These are phyloP conservation scores for Phyllosticta citrichinensis DNA, from an alignment of 2,329 filamentous ascomycete species.

Conservation along the genomic window DNA sequence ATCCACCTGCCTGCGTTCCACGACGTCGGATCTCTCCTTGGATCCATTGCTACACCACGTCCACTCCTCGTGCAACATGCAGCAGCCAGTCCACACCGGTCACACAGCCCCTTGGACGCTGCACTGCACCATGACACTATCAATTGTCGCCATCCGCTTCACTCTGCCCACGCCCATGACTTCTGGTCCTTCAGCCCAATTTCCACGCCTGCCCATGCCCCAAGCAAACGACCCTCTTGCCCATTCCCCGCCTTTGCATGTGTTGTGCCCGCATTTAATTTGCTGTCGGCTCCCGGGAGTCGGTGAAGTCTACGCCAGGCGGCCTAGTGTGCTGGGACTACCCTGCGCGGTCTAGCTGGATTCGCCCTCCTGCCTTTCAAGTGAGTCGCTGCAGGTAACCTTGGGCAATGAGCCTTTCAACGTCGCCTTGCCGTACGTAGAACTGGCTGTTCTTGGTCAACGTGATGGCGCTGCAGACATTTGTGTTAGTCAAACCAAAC, in stretches of 20 bases:
- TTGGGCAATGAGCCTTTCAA: constrained; percentile 86
- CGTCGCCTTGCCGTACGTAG: constrained; percentile 90
- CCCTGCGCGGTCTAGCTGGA: neutral
- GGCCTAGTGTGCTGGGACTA: neutral
- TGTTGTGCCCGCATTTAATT: neutral
- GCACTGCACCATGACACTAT: neutral
- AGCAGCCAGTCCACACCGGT: neutral
- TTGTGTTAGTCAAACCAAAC: neutral
- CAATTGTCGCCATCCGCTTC: neutral
- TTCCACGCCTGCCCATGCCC: neutral
- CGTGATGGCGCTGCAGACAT: constrained; percentile 65
- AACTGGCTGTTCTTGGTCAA: constrained; percentile 98
- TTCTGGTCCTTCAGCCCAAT: neutral
- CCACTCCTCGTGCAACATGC: neutral
- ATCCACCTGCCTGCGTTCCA: neutral
- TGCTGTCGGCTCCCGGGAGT: neutral
- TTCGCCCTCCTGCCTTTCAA: neutral
- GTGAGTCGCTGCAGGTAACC: constrained; percentile 81
- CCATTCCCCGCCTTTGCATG: neutral
- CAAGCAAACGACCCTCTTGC: neutral
- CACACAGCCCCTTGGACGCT: neutral
- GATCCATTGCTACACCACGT: neutral
- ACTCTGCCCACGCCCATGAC: neutral
- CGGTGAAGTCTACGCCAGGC: neutral
- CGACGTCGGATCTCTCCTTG: neutral